Percentiles rank a stretch among this genome's conserved stretches.
These are phyloP conservation scores for Aspergillus ellipticus DNA, from an alignment of 495 filamentous ascomycete species.

Conservation along the genomic window DNA sequence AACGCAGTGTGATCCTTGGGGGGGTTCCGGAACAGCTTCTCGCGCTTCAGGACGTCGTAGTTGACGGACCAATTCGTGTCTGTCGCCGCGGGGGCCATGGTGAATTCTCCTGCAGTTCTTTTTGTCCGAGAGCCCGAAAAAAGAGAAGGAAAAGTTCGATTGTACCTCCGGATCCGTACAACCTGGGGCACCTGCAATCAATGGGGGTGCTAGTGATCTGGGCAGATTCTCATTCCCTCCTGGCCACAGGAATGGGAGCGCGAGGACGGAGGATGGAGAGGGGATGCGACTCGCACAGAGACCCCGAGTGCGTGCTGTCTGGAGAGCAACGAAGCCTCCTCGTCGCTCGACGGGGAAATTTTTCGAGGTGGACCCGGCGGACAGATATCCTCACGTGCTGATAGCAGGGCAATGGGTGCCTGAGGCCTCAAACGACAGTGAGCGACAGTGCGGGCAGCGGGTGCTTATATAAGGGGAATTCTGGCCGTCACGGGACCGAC, in stretches of 20 bases:
- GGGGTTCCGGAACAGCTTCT: slow-evolving; percentile 82
- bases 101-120: slow-evolving; percentile 10
- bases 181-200: background rate
- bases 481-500: slow-evolving; percentile 8
- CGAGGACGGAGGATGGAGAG: slow-evolving; percentile 3
- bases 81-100: slow-evolving; percentile 53
- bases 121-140: slow-evolving; percentile 16
- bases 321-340: slow-evolving; percentile 22
- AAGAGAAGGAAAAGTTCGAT: slow-evolving; percentile 13
- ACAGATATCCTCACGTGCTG: slow-evolving; percentile 47
- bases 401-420: slow-evolving; percentile 25
- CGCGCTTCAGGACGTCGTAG: slow-evolving; percentile 76
- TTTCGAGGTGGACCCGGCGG: slow-evolving; percentile 44
- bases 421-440: slow-evolving; percentile 9
- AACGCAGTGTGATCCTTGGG: slow-evolving; percentile 85
- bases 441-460: background rate
- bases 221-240: slow-evolving; percentile 10
- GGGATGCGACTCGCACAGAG: slow-evolving; percentile 24
- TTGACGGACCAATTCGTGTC: slow-evolving; percentile 73
- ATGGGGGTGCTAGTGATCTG: background rate
- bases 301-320: slow-evolving; percentile 18
- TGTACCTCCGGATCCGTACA: background rate
- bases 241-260: background rate
- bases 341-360: slow-evolving; percentile 37
- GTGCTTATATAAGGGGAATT: background rate